Evolutionary conservation across 2,329 filamentous ascomycete genomes (phyloP).

Genomic region (Talaromyces verruculosus): DNA sequence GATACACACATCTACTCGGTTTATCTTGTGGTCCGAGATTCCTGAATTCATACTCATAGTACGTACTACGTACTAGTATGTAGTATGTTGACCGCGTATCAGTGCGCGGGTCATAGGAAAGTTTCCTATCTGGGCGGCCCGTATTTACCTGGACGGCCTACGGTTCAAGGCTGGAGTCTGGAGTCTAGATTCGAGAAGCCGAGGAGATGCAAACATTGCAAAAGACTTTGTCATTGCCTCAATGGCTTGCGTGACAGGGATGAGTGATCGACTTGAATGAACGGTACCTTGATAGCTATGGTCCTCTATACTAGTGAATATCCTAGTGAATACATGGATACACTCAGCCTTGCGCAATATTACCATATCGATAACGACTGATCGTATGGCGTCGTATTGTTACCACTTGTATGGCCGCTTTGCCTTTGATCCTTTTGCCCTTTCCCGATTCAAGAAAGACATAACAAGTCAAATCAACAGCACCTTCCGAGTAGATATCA

Average conservation of each 20-base stretch:
- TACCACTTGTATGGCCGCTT: not conserved
- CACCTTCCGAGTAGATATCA: not conserved
- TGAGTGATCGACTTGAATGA: not conserved
- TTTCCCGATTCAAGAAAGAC: not conserved
- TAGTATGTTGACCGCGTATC: not conserved
- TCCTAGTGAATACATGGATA: not conserved
- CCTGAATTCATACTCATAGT: not conserved
- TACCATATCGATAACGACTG: constrained; percentile 1
- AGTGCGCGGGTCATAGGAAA: not conserved
- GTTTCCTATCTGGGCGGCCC: constrained; percentile 1
- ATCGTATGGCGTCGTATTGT: not conserved
- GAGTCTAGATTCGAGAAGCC: not conserved
- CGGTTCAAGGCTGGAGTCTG: not conserved
- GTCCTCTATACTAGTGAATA: not conserved
- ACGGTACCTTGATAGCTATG: not conserved
- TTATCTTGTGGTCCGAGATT: not conserved
- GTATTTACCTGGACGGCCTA: not conserved
- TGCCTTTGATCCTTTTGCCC: not conserved
- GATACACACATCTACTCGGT: not conserved
- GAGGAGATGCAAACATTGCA: constrained; percentile 7
- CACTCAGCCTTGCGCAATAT: constrained; percentile 13
- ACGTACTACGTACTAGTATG: not conserved
- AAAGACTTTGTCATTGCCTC: not conserved
- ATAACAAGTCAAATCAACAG: not conserved
- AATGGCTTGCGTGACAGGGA: constrained; percentile 1